Percentiles rank a stretch among this genome's conserved stretches.
These are phyloP conservation scores for Secale cereale DNA, from an alignment of 176 grass and related monocot genomes.

Conservation along the genomic window DNA sequence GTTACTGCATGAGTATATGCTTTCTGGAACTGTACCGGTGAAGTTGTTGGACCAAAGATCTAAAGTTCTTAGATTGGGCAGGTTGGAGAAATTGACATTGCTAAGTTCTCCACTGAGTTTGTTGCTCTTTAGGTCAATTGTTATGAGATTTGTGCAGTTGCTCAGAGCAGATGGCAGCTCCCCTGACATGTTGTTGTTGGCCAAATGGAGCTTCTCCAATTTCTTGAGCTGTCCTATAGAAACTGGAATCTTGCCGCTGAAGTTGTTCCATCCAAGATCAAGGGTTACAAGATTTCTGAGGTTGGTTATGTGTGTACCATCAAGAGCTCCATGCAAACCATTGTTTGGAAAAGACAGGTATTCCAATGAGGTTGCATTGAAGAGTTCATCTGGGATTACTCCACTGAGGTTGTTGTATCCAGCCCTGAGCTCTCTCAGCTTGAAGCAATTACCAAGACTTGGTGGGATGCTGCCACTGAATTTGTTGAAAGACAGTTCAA, in stretches of 20 bases:
- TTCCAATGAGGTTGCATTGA: too few relatives aligned
- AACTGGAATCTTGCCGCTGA: conserved; percentile 12
- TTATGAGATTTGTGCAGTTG: conserved; percentile 26
- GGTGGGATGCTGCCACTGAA: conserved; percentile 22
- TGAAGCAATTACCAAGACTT: conserved; percentile 24
- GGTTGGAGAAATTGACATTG: conserved; percentile 37
- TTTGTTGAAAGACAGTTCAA: conserved; percentile 38
- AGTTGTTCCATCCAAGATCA: neutral
- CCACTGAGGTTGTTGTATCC: conserved; percentile 36
- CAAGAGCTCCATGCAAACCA: too few relatives aligned
- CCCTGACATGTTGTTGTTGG: conserved; percentile 1
- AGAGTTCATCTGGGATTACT: too few relatives aligned
- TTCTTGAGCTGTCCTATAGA: neutral
- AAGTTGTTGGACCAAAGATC: conserved; percentile 31
- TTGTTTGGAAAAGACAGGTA: too few relatives aligned
- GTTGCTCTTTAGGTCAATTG: conserved; percentile 36
- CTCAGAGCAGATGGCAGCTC: conserved; percentile 1
- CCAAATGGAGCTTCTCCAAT: neutral
- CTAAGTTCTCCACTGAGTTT: conserved; percentile 25
- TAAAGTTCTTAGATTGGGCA: conserved; percentile 27
- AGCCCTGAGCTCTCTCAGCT: conserved; percentile 26
- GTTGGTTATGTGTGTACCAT: too few relatives aligned
- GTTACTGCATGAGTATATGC: conserved; percentile 38
- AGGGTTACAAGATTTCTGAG: too few relatives aligned
- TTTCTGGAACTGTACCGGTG: conserved; percentile 30